Evolutionary conservation across 768 basidiomycete species (phyloP).

Genomic region (Collybia sordida): DNA sequence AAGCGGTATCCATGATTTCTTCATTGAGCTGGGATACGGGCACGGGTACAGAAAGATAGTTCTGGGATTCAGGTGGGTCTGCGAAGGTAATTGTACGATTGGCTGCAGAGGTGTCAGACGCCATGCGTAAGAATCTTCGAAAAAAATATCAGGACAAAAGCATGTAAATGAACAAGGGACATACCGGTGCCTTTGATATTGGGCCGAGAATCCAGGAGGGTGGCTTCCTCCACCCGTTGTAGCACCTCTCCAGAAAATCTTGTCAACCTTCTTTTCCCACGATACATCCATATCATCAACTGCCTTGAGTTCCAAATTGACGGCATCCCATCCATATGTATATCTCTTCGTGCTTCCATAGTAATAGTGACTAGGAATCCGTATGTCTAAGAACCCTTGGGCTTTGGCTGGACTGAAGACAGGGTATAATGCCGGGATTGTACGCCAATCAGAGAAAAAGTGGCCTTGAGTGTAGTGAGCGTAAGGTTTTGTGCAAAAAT

Average conservation of each 20-base stretch:
- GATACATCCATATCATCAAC: conserved; percentile 84
- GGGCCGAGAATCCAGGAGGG: conserved; percentile 77
- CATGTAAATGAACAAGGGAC: conserved; percentile 5
- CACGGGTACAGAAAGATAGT: conserved; percentile 63
- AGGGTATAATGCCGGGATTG: conserved; percentile 85
- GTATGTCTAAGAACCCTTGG: conserved; percentile 83
- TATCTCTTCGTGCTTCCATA: conserved; percentile 79
- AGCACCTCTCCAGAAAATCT: conserved; percentile 93
- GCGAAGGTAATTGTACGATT: conserved; percentile 71
- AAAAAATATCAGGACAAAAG: conserved; percentile 11
- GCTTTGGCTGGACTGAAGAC: conserved; percentile 92
- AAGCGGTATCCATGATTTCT: conserved; percentile 86
- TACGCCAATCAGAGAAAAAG: conserved; percentile 97
- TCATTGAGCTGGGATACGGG: conserved; percentile 62
- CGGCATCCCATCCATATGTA: conserved; percentile 89
- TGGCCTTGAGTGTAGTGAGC: conserved; percentile 89
- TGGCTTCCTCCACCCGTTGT: conserved; percentile 93
- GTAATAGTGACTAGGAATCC: conserved; percentile 97
- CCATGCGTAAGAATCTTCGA: conserved; percentile 71
- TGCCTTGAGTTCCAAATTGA: conserved; percentile 68
- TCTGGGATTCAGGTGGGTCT: conserved; percentile 55
- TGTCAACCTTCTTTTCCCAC: conserved; percentile 88
- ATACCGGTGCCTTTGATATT: conserved; percentile 87
- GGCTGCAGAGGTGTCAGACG: conserved; percentile 51
- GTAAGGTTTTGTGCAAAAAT: conserved; percentile 83